Base-by-base conservation (phyloP, 1,139 yeast species). In the Candida sanyaensis region DNA sequence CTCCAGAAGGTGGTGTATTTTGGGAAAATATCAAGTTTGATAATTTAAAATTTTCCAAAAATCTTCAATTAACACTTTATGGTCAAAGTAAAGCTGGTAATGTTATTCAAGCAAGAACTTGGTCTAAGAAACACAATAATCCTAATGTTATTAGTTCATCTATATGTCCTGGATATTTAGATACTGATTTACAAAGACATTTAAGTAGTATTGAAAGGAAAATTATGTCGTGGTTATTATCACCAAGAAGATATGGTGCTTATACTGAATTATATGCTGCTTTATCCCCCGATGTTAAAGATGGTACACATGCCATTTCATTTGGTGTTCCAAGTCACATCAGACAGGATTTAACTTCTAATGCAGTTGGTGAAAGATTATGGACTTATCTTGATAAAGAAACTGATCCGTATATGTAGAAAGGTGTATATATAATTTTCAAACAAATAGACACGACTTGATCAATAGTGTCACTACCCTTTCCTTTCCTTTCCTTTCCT, bases 71-170 rank as follows among this genome's bases (percentile, higher is more conserved):
- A 40, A 45, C 39, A n/a, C 29, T 52, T 23, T 77, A 77, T 53
- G 82, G 78, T 0, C 81, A 78, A 55, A 69, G 80, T 36, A 81
- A 81, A 60, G 79, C 81, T 2, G 67, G 71, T 34, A 68, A 71
- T 49, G 60, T 73, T 23, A 63, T 69, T 42, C 78, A 75, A 53
- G 71, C 80, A 0, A 61, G 66, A n/a, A 63, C 68, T 10, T 78
- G 80, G 77, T 62, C 74, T 1, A 55, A 59, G 24, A 55, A 60
- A 34, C 72, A 77, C 49, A 62, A 62, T 3, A 84, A 8, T 53
- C 60, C 63, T 1, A 66, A 77, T 28, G 63, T 71, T 40, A 68
- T 73, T 38, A 62, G 70, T 1, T 62, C 75, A 1, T 66, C 69
- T n/a, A 21, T 53, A 21, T 75, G 78, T 57, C 85, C 85, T 1